phyloP scores from a whole-genome alignment of 208 protist genomes.

The Leishmania tarentolae region DNA sequence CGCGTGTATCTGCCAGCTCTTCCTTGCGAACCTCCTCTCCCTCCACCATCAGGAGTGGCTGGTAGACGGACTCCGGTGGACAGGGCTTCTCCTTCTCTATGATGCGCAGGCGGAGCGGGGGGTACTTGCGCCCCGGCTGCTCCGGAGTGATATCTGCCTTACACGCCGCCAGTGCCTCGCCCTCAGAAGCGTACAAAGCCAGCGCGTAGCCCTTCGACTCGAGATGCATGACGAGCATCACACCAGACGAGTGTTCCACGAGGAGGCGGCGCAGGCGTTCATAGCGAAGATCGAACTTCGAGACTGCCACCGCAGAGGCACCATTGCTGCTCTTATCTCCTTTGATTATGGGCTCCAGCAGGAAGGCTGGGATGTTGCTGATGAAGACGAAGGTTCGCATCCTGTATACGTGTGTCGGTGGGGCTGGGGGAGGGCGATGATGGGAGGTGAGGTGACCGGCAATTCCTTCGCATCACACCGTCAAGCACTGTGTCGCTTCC shows the following conservation, averaged over 20 bases:
- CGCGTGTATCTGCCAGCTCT: conserved; percentile 64
- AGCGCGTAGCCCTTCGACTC: conserved; percentile 74
- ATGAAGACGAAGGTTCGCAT: conserved; percentile 91
- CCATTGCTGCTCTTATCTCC: conserved; percentile 10
- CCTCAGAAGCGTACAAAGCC: conserved; percentile 83
- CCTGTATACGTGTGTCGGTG: neutral
- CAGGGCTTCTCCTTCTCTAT: conserved; percentile 69
- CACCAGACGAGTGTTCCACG: conserved; percentile 69
- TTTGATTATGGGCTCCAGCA: conserved; percentile 62
- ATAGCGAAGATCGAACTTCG: conserved; percentile 80
- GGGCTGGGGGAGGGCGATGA: neutral
- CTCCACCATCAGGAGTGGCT: conserved; percentile 65
- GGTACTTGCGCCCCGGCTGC: conserved; percentile 33
- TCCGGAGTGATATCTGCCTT: conserved; percentile 58
- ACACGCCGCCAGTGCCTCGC: conserved; percentile 83
- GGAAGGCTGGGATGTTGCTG: conserved; percentile 72
- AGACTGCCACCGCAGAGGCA: neutral
- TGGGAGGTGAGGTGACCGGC: neutral
- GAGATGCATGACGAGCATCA: conserved; percentile 91
- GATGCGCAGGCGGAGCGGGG: conserved; percentile 72
- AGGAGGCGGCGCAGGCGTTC: conserved; percentile 80
- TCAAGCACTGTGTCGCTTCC: neutral
- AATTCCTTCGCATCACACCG: neutral
- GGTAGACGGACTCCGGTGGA: conserved; percentile 80
- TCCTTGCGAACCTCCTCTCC: conserved; percentile 67